phyloP scores from a whole-genome alignment of 1,139 yeast genomes.

The Suhomyces panamericanus region DNA sequence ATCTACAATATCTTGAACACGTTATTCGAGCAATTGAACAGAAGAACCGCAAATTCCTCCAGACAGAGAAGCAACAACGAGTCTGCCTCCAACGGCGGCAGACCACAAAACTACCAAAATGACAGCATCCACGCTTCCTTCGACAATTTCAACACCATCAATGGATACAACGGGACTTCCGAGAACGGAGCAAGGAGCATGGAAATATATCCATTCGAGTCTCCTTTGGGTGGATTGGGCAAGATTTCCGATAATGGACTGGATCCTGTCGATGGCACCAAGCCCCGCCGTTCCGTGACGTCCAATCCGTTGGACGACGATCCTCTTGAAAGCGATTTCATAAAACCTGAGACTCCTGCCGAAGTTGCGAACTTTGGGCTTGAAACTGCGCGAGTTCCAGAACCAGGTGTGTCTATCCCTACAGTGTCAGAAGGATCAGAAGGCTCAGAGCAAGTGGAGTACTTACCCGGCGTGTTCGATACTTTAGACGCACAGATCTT shows the following conservation, averaged over 20 bases:
- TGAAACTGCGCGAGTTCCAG: neutral
- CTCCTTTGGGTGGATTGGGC: slow-evolving; percentile 4
- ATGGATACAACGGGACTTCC: slow-evolving; percentile 21
- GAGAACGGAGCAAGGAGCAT: neutral
- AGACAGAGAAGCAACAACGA: slow-evolving; percentile 6
- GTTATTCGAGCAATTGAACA: slow-evolving; percentile 77
- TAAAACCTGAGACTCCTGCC: neutral
- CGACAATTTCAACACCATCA: slow-evolving; percentile 38
- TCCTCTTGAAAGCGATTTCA: neutral
- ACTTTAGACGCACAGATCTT: slow-evolving; percentile 80
- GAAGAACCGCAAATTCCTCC: slow-evolving; percentile 55
- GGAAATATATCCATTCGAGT: slow-evolving; percentile 6
- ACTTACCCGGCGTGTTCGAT: slow-evolving; percentile 81
- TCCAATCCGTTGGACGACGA: neutral
- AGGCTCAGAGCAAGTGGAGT: slow-evolving; percentile 25
- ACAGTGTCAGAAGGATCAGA: slow-evolving; percentile 6
- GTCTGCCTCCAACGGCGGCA: neutral
- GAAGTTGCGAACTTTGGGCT: neutral
- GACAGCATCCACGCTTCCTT: slow-evolving; percentile 31
- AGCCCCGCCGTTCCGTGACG: neutral
- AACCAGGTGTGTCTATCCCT: neutral
- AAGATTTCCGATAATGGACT: slow-evolving; percentile 2
- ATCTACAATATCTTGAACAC: slow-evolving; percentile 79
- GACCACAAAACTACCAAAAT: slow-evolving; percentile 3
- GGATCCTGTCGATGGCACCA: neutral